phyloP scores from a whole-genome alignment of 2,329 filamentous ascomycete genomes.

The Aspergillus eucalypticola region DNA sequence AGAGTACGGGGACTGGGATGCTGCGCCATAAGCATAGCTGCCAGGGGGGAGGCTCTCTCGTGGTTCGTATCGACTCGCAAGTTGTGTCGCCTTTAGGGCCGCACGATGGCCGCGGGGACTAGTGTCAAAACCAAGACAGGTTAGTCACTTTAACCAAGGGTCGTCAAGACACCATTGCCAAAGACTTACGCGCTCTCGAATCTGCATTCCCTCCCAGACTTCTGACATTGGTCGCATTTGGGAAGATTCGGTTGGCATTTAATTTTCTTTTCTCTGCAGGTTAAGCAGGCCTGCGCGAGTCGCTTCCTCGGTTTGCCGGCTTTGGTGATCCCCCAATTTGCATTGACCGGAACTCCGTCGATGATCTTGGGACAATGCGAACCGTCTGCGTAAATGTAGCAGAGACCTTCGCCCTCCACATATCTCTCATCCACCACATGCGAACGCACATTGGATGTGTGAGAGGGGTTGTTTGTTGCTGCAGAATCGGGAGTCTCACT shows the following conservation, averaged over 20 bases:
- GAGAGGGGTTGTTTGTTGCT: conserved; percentile 11
- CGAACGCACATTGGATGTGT: conserved; percentile 25
- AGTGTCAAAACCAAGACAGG: background rate
- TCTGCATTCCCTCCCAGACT: conserved; percentile 81
- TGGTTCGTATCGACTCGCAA: conserved; percentile 23
- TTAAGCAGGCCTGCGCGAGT: conserved; percentile 87
- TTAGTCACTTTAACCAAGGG: background rate
- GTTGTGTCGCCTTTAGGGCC: conserved; percentile 26
- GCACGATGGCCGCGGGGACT: conserved; percentile 40
- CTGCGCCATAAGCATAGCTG: conserved; percentile 21
- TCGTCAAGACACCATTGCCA: background rate
- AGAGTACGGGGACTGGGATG: conserved; percentile 31
- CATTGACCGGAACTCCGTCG: conserved; percentile 83
- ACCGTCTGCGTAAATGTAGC: conserved; percentile 84
- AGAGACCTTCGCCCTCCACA: conserved; percentile 74
- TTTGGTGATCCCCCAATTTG: conserved; percentile 91
- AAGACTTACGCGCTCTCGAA: conserved; percentile 78
- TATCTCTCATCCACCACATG: conserved; percentile 45
- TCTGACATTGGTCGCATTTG: conserved; percentile 88
- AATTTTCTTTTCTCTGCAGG: conserved; percentile 95
- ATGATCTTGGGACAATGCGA: conserved; percentile 80
- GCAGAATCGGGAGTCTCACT: background rate
- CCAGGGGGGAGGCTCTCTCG: conserved; percentile 23
- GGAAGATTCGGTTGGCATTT: conserved; percentile 89
- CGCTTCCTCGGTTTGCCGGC: conserved; percentile 90